Evolutionary conservation across 208 protist species (phyloP).

Genomic region (Leishmania turanica): DNA sequence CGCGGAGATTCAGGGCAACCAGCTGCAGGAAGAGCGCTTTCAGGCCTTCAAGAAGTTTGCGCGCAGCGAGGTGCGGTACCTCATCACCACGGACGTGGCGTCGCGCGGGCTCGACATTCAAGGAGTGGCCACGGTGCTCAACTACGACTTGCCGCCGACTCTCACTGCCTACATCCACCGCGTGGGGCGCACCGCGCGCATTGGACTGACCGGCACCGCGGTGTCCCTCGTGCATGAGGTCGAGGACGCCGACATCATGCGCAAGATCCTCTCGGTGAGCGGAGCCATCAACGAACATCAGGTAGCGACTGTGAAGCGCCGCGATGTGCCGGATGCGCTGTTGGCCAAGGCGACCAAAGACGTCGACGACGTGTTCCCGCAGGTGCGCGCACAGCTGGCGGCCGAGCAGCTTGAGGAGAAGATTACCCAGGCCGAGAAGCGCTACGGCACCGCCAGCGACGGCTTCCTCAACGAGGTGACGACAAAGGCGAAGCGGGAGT

Average conservation of each 20-base stretch:
- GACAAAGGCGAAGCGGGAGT: slow-evolving; percentile 57
- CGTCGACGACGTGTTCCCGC: slow-evolving; percentile 56
- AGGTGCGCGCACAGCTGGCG: slow-evolving; percentile 60
- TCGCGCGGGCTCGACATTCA: slow-evolving; percentile 97
- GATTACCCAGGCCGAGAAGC: slow-evolving; percentile 80
- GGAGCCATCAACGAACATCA: slow-evolving; percentile 76
- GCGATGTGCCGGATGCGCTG: slow-evolving; percentile 63
- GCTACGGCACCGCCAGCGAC: slow-evolving; percentile 41
- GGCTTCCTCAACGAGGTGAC: slow-evolving; percentile 37
- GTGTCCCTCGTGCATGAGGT: slow-evolving; percentile 95
- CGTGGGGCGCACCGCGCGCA: slow-evolving; percentile 97
- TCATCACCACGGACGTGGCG: slow-evolving; percentile 93
- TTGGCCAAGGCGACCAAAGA: slow-evolving; percentile 40
- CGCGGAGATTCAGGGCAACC: slow-evolving; percentile 87
- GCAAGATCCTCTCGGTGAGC: slow-evolving; percentile 87
- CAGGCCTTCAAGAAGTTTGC: slow-evolving; percentile 81
- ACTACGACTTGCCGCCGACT: slow-evolving; percentile 97
- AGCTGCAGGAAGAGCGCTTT: slow-evolving; percentile 87
- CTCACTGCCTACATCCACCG: slow-evolving; percentile 99
- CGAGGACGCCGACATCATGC: slow-evolving; percentile 84
- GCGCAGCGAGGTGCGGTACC: slow-evolving; percentile 71
- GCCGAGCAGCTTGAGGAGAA: slow-evolving; percentile 77
- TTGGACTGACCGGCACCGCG: slow-evolving; percentile 91
- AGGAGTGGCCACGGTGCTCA: slow-evolving; percentile 96
- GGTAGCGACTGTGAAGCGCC: slow-evolving; percentile 76